These are phyloP conservation scores for Sanghuangporus sanghuang DNA, from an alignment of 1,284 basidiomycete genomes.

Conservation along the genomic window DNA sequence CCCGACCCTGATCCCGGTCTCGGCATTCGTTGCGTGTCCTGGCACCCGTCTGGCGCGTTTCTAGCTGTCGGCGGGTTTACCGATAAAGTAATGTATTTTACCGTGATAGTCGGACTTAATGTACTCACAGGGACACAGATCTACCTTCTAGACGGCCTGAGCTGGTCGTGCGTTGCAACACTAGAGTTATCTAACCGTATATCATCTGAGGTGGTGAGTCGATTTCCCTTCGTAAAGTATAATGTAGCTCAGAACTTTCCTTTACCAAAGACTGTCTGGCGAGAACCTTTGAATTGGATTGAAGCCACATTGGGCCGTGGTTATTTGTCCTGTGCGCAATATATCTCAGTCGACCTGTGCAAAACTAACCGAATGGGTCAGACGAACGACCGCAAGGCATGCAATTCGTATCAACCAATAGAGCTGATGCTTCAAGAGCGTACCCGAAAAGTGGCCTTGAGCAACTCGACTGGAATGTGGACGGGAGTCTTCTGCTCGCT, in stretches of 20 bases:
- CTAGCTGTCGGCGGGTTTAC: constrained; percentile 80
- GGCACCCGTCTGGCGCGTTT: constrained; percentile 81
- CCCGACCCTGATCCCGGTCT: constrained; percentile 73
- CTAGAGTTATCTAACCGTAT: constrained; percentile 57
- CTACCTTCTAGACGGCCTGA: constrained; percentile 71
- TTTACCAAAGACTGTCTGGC: constrained; percentile 60
- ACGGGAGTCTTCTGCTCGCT: constrained; percentile 65
- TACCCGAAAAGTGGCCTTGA: constrained; percentile 58
- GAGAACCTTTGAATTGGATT: constrained; percentile 77
- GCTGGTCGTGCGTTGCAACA: constrained; percentile 68
- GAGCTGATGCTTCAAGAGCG: constrained; percentile 51
- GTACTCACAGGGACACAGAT: constrained; percentile 39
- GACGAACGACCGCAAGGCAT: constrained; percentile 62
- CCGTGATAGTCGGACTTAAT: background rate
- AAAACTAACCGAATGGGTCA: constrained; percentile 24
- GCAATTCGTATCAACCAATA: constrained; percentile 43
- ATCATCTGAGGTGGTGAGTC: constrained; percentile 35
- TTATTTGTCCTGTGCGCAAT: constrained; percentile 69
- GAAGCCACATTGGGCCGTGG: constrained; percentile 73
- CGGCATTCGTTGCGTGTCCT: constrained; percentile 68
- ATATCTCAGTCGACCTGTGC: background rate
- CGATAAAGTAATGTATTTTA: constrained; percentile 54
- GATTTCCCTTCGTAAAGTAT: background rate
- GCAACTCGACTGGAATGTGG: constrained; percentile 75
- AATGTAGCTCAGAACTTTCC: background rate